Evolutionary conservation across 2,329 filamentous ascomycete species (phyloP), one percentile per base, ranked within the genome.

Genomic region (Neonectria coccinea): DNA sequence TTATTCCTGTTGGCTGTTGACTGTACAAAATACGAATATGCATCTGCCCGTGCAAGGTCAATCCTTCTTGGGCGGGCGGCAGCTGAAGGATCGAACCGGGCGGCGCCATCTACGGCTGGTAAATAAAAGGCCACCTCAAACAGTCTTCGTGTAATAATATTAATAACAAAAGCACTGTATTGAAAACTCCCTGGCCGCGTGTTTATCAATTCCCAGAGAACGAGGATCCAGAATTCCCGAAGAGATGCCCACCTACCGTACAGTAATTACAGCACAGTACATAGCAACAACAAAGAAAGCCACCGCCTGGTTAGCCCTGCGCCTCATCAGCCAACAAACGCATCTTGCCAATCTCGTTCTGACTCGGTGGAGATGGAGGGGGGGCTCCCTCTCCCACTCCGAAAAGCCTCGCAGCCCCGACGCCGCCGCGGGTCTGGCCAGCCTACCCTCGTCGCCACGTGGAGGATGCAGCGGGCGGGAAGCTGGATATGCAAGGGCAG

Each of bases 401-500:
- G 25, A 25, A 6, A 25, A 25, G 25, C 25, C 25, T 25, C 25
- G 22, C 22, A 22, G 10, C 31, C 31, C 51, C 39, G 39, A 5
- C 18, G 44, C 20, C 45, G 45, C 54, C 51, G 12, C 50, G 33
- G 33, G 51, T 41, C 62, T 53, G 39, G 51, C 39, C 57, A 22
- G 39, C 41, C 31, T 31, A 10, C 29, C 29, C 29, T 29, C 29
- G 29, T 31, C 59, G 67, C 70, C 70, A 73, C 70, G 70, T 73
- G 69, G 70, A 61, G 53, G 54, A 56, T 66, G 50, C 45, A 56
- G 58, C 58, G 58, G 65, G 55, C 58, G 58, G 65, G 44, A 58
- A 44, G 33, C 33, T 22, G 64, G 57, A 44, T 64, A 69, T 69
- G 69, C 69, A 73, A 62, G 68, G 70, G 67, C 45, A 61, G 56